These are phyloP conservation scores for Cyclotella sp. DNA, from an alignment of 108 stramenopile species.

Conservation along the genomic window DNA sequence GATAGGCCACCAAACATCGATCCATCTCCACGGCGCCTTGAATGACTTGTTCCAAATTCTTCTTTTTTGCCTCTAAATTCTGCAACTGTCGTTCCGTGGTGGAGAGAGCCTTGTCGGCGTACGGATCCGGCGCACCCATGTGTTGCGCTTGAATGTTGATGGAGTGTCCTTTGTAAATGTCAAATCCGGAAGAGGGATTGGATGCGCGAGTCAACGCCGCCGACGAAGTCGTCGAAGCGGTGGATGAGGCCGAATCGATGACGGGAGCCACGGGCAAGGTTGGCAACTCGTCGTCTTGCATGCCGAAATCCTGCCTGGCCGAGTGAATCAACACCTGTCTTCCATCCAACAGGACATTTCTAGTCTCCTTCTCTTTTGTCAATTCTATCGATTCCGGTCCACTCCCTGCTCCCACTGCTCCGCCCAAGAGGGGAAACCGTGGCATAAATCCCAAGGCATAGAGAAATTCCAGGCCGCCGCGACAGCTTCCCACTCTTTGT, in stretches of 20 bases:
- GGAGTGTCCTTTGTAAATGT: constrained; percentile 70
- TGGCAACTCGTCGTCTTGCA: constrained; percentile 55
- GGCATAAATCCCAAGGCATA: constrained; percentile 69
- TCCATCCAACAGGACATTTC: constrained; percentile 41
- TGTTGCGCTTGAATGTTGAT: constrained; percentile 74
- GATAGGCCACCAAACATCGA: constrained; percentile 61
- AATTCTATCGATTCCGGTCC: constrained; percentile 47
- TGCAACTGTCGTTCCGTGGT: constrained; percentile 57
- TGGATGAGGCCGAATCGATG: neutral
- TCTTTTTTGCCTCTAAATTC: constrained; percentile 49
- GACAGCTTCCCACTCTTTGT: constrained; percentile 55
- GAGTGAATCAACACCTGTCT: constrained; percentile 51
- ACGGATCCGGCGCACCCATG: constrained; percentile 63
- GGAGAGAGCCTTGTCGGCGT: constrained; percentile 54
- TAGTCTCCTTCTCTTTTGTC: constrained; percentile 46
- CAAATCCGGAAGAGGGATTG: constrained; percentile 42
- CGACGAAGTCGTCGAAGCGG: constrained; percentile 1
- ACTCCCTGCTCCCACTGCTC: neutral
- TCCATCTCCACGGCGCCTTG: constrained; percentile 50
- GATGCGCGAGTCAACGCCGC: constrained; percentile 2
- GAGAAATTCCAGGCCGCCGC: constrained; percentile 69
- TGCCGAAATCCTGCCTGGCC: constrained; percentile 52
- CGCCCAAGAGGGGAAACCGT: constrained; percentile 31
- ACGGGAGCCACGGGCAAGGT: constrained; percentile 20
- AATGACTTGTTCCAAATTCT: constrained; percentile 63